phyloP scores from a whole-genome alignment of 208 protist genomes.

The Strigomonas galati region DNA sequence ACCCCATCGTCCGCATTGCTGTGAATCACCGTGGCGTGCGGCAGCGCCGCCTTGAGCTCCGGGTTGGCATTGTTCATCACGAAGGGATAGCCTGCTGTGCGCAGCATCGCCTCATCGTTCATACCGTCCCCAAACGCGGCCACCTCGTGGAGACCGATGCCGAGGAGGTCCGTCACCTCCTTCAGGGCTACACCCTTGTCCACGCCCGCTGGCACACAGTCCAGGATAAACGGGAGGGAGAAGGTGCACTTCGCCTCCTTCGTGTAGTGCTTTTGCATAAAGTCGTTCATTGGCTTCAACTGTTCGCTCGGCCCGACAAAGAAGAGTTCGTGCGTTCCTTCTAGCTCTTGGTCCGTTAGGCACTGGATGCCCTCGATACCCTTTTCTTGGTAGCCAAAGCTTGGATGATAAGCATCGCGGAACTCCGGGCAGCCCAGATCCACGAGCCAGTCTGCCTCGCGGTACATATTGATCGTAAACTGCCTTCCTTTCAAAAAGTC shows the following conservation, averaged over 20 bases:
- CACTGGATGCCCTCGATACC: constrained; percentile 21
- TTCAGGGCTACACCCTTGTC: constrained; percentile 29
- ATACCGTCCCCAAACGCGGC: constrained; percentile 38
- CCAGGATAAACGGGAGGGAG: constrained; percentile 23
- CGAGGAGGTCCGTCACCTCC: constrained; percentile 20
- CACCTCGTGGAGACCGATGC: constrained; percentile 8
- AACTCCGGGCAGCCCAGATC: constrained; percentile 15
- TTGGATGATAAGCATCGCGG: constrained; percentile 13
- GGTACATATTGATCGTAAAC: constrained; percentile 30
- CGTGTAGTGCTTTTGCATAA: constrained; percentile 11
- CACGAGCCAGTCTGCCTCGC: constrained; percentile 31
- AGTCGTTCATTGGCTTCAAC: constrained; percentile 5
- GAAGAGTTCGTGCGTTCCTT: constrained; percentile 11
- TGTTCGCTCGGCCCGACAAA: constrained; percentile 1
- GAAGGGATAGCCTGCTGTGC: constrained; percentile 16
- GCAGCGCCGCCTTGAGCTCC: constrained; percentile 19
- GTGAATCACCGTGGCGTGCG: constrained; percentile 21
- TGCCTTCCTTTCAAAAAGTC: background rate
- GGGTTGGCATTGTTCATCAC: constrained; percentile 25
- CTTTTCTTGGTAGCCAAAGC: constrained; percentile 20
- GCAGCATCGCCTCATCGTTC: constrained; percentile 35
- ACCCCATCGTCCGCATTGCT: constrained; percentile 29
- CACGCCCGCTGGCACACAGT: constrained; percentile 16
- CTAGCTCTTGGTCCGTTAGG: background rate
- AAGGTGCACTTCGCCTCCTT: constrained; percentile 15